These are phyloP conservation scores for Pseudonectria buxi DNA, from an alignment of 2,329 filamentous ascomycete species.

Conservation along the genomic window DNA sequence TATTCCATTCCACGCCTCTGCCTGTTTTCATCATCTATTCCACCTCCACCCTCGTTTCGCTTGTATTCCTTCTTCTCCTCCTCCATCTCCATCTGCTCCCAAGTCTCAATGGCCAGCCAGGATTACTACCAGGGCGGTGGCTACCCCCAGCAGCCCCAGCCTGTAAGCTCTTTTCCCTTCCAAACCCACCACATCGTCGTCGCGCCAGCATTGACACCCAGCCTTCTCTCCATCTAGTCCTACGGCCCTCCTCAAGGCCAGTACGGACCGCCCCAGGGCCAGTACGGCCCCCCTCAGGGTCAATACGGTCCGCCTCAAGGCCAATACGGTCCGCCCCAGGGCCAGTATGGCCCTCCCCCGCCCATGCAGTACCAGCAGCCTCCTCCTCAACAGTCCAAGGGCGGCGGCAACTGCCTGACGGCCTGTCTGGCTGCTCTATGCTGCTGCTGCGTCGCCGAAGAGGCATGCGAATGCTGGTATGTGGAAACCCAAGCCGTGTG, in stretches of 20 bases:
- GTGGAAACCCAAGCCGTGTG: slow-evolving; percentile 11
- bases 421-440: slow-evolving; percentile 43
- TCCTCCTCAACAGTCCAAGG: slow-evolving; percentile 25
- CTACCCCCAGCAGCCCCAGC: slow-evolving; percentile 35
- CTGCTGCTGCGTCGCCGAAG: slow-evolving; percentile 45
- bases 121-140: slow-evolving; percentile 35
- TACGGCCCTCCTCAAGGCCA: slow-evolving; percentile 27
- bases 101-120: slow-evolving; percentile 34
- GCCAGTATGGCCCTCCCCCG: slow-evolving; percentile 26
- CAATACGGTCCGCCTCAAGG: slow-evolving; percentile 14
- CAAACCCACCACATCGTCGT: too few species aligned
- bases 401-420: slow-evolving; percentile 36
- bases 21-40: not conserved
- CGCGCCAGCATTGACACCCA: too few species aligned
- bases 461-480: slow-evolving; percentile 45
- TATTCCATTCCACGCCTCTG: not conserved
- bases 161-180: slow-evolving; percentile 24
- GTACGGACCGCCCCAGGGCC: slow-evolving; percentile 20
- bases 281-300: slow-evolving; percentile 23
- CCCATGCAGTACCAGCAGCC: slow-evolving; percentile 40
- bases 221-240: slow-evolving; percentile 14
- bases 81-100: slow-evolving; percentile 1
- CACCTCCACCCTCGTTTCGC: not conserved
- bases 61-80: not conserved
- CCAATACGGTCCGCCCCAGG: slow-evolving; percentile 27